phyloP scores from a whole-genome alignment of 306 rosid species.

The Prunus davidiana region DNA sequence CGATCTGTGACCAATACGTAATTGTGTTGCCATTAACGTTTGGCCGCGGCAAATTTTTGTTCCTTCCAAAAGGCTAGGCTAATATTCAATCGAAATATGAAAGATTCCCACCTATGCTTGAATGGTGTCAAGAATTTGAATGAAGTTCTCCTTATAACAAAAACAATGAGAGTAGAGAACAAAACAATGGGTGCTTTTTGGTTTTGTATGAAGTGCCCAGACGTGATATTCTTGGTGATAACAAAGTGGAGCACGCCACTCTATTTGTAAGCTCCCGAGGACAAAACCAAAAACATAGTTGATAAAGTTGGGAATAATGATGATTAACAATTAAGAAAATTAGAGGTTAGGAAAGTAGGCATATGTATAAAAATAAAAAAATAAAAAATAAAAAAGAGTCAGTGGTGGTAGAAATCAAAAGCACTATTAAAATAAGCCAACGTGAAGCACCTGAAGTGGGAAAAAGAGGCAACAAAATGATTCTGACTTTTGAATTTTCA shows the following conservation, averaged over 20 bases:
- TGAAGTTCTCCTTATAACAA: neutral
- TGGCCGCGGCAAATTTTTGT: neutral
- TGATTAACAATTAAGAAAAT: neutral
- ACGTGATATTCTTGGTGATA: slow-evolving; percentile 28
- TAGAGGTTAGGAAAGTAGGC: slow-evolving; percentile 17
- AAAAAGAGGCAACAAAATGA: slow-evolving; percentile 30
- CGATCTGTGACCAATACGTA: too few species aligned
- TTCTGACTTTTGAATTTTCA: slow-evolving; percentile 13
- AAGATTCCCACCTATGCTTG: neutral
- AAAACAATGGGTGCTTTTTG: neutral
- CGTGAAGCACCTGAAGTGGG: slow-evolving; percentile 48
- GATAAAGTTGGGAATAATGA: neutral
- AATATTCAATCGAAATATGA: neutral
- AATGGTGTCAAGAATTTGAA: neutral
- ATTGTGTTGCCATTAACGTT: neutral
- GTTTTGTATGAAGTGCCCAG: neutral
- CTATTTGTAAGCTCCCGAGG: slow-evolving; percentile 32
- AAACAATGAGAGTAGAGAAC: neutral
- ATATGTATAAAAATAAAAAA: neutral
- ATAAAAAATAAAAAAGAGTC: neutral
- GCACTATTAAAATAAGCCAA: slow-evolving; percentile 14
- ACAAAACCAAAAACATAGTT: slow-evolving; percentile 17
- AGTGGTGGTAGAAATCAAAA: slow-evolving; percentile 9
- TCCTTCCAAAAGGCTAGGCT: neutral
- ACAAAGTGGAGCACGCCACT: slow-evolving; percentile 61